These are phyloP conservation scores for Fomes fomentarius DNA, from an alignment of 1,284 basidiomycete species.

Conservation along the genomic window DNA sequence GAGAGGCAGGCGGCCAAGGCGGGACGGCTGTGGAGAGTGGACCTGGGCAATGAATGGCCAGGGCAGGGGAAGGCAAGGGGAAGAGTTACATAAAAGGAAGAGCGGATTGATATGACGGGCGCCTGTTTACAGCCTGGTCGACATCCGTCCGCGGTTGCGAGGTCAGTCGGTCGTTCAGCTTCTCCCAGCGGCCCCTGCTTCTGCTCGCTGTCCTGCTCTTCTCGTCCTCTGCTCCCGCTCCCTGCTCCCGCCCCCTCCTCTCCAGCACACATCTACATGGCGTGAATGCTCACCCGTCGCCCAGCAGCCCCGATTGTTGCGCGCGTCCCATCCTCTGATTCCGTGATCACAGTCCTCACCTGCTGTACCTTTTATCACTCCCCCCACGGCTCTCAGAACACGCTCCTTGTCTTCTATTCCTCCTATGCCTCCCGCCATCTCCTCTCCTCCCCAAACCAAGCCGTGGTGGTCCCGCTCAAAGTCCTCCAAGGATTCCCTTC, in stretches of 20 bases:
- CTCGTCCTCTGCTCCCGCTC: constrained; percentile 1
- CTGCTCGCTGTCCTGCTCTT: neutral
- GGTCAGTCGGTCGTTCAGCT: neutral
- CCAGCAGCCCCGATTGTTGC: constrained; percentile 7
- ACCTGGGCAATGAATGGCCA: too few species aligned
- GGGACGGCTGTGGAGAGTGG: too few species aligned
- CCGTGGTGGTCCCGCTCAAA: constrained; percentile 41
- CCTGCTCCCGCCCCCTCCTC: neutral
- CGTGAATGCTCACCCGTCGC: constrained; percentile 8
- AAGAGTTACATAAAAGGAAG: constrained; percentile 9
- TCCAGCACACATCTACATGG: constrained; percentile 9
- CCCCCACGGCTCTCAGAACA: constrained; percentile 20
- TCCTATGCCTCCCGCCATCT: constrained; percentile 31
- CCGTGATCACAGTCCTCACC: too few species aligned
- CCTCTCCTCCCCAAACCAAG: constrained; percentile 25
- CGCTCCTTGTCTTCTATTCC: constrained; percentile 31
- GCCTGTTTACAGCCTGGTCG: constrained; percentile 19
- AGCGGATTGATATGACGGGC: constrained; percentile 21
- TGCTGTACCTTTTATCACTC: constrained; percentile 26
- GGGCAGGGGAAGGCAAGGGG: neutral
- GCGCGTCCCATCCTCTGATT: constrained; percentile 11
- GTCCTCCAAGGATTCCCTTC: constrained; percentile 31
- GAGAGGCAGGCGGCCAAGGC: too few species aligned
- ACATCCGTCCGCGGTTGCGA: constrained; percentile 26
- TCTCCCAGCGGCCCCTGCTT: too few species aligned